A percentile compares a stretch with the other conserved stretches of the same genome.
Conservation (phyloP, 371 early-diverging fungal species). For the Rhizomucor miehei region DNA sequence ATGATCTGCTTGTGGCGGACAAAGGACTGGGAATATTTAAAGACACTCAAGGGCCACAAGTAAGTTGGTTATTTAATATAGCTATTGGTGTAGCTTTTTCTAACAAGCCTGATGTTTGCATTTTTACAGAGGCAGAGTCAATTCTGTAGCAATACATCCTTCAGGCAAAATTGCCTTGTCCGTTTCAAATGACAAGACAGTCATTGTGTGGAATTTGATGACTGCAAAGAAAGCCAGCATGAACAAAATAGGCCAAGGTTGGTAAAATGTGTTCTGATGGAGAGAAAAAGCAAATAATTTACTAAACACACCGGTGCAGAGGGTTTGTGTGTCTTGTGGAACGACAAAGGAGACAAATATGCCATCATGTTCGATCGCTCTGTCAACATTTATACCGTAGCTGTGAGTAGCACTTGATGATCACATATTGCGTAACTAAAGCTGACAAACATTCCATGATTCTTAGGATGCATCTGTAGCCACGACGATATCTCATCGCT, state of each 20-base stretch:
- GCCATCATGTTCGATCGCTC: constrained; percentile 72
- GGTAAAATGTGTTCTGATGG: neutral
- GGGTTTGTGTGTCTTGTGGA: constrained; percentile 76
- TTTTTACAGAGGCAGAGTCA: constrained; percentile 50
- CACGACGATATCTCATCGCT: constrained; percentile 48
- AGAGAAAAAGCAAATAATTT: neutral
- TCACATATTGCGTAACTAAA: neutral
- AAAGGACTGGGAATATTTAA: constrained; percentile 95
- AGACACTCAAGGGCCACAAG: constrained; percentile 90
- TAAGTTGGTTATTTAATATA: constrained; percentile 24
- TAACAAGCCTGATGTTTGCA: no score
- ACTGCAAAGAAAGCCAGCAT: constrained; percentile 80
- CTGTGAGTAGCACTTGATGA: constrained; percentile 36
- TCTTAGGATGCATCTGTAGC: constrained; percentile 50
- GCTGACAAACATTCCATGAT: no score
- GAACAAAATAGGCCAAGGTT: constrained; percentile 54
- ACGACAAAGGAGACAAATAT: constrained; percentile 68
- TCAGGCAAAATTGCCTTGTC: constrained; percentile 88
- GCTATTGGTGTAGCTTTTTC: neutral
- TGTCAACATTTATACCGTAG: constrained; percentile 67
- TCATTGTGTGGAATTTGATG: constrained; percentile 89
- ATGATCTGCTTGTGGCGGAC: constrained; percentile 85
- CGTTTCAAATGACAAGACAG: constrained; percentile 77
- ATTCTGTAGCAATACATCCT: constrained; percentile 87
- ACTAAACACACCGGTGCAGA: constrained; percentile 20